A percentile compares a stretch with the other conserved stretches of the same genome.
Evolutionary conservation across 2,329 filamentous ascomycete species (phyloP).

Genomic region (Xylaria multiplex): DNA sequence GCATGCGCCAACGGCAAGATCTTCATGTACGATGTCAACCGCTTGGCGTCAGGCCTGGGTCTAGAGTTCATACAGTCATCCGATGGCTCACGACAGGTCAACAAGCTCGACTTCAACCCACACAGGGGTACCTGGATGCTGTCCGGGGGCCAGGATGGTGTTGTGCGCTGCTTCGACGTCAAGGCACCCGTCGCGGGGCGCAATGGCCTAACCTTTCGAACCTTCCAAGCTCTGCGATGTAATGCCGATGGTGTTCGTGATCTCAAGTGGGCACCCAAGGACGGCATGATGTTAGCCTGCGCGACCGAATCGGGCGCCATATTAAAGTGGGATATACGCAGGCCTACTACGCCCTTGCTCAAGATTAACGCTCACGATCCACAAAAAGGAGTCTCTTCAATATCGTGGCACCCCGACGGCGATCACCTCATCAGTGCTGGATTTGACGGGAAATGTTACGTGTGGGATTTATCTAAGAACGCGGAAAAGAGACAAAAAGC

Average conservation of each 20-base stretch:
- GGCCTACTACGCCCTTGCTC: conserved; percentile 62
- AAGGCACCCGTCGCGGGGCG: conserved; percentile 59
- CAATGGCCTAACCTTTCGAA: conserved; percentile 61
- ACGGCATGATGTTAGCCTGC: conserved; percentile 71
- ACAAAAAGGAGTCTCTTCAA: conserved; percentile 64
- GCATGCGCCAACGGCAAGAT: conserved; percentile 73
- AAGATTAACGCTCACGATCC: conserved; percentile 69
- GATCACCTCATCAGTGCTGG: conserved; percentile 72
- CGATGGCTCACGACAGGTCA: conserved; percentile 72
- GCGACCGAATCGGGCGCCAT: conserved; percentile 71
- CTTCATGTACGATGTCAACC: conserved; percentile 69
- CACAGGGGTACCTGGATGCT: conserved; percentile 66
- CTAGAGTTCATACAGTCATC: conserved; percentile 67
- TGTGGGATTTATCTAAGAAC: conserved; percentile 71
- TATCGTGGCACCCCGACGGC: conserved; percentile 75
- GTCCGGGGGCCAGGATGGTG: conserved; percentile 72
- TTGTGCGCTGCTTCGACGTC: conserved; percentile 70
- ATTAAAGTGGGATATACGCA: conserved; percentile 72
- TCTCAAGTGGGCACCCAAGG: conserved; percentile 72
- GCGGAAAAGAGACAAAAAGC: conserved; percentile 73
- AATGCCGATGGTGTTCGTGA: conserved; percentile 68
- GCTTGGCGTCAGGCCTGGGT: conserved; percentile 57
- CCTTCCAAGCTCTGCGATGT: conserved; percentile 59
- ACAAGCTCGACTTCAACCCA: conserved; percentile 71
- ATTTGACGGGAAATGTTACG: conserved; percentile 68